These are phyloP conservation scores for Hemerocallis citrina DNA, from an alignment of 106 monocot species.

Conservation along the genomic window DNA sequence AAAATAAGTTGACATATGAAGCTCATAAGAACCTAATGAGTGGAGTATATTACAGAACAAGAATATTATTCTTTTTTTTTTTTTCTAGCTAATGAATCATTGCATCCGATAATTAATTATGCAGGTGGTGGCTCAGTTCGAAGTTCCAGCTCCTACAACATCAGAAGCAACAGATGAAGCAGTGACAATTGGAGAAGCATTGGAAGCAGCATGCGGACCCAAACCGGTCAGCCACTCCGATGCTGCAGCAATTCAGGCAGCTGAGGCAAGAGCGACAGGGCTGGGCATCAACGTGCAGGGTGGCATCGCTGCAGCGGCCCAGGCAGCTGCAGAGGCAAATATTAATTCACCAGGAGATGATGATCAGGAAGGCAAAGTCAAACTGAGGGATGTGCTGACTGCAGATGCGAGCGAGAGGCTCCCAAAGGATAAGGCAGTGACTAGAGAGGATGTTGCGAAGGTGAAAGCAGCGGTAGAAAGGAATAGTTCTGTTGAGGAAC, in stretches of 20 bases:
- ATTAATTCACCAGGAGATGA: background rate
- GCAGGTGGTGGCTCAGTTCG: constrained; percentile 14
- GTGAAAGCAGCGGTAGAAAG: constrained; percentile 20
- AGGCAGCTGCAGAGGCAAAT: constrained; percentile 24
- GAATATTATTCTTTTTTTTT: background rate
- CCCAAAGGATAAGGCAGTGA: constrained; percentile 24
- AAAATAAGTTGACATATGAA: too few relatives aligned
- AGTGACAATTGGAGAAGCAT: constrained; percentile 29
- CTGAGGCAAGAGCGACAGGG: constrained; percentile 28
- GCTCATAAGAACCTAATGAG: too few relatives aligned
- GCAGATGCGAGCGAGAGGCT: constrained; percentile 20
- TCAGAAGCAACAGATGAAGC: constrained; percentile 1
- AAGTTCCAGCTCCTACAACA: background rate
- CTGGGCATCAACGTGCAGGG: constrained; percentile 1
- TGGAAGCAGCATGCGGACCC: constrained; percentile 17
- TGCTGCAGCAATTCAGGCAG: constrained; percentile 26
- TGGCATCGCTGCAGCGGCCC: constrained; percentile 19
- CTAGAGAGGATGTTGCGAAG: constrained; percentile 30
- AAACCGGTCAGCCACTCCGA: constrained; percentile 15
- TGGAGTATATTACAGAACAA: background rate
- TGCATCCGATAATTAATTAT: background rate
- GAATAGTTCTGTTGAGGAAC: constrained; percentile 1
- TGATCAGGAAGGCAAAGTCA: constrained; percentile 18
- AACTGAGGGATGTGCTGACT: constrained; percentile 24
- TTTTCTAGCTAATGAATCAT: background rate